A percentile compares a stretch with the other conserved stretches of the same genome.
Conservation (phyloP, 345 rosid species). For the Eucalyptus camaldulensis region DNA sequence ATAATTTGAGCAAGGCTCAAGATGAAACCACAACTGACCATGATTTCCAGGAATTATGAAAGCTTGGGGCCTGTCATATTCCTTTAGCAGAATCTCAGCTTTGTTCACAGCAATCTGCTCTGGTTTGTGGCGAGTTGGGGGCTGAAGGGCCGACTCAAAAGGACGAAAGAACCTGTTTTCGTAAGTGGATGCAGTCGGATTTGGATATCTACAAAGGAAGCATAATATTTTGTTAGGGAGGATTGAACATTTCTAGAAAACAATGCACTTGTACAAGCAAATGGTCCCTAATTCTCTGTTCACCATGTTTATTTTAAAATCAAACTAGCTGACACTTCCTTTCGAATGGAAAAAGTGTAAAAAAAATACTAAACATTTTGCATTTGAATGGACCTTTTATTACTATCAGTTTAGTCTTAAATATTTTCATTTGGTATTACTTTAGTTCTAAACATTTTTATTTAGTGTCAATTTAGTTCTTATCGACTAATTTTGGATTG, state of each 20-base stretch:
- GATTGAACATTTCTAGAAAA: neutral
- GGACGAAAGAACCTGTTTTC: constrained; percentile 80
- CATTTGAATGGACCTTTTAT: no score
- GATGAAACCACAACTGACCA: constrained; percentile 42
- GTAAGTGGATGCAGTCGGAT: constrained; percentile 78
- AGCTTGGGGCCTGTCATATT: constrained; percentile 75
- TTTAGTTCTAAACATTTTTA: fast-evolving
- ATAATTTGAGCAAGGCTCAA: neutral
- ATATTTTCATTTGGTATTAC: fast-evolving
- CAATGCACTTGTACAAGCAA: neutral
- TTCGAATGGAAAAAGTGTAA: fast-evolving
- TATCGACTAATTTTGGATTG: fast-evolving
- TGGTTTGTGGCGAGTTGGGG: constrained; percentile 54
- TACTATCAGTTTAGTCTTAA: fast-evolving
- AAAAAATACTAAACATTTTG: no score
- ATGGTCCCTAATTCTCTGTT: neutral
- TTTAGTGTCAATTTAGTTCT: fast-evolving
- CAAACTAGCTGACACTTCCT: neutral
- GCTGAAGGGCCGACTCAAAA: constrained; percentile 91
- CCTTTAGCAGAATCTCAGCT: constrained; percentile 57
- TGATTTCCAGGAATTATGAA: constrained; percentile 96
- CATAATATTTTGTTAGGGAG: neutral
- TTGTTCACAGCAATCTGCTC: constrained; percentile 70
- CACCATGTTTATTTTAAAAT: neutral
- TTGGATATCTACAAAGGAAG: constrained; percentile 60